Conservation (phyloP, 179 eudicot species). For the Silene noctiflora region DNA sequence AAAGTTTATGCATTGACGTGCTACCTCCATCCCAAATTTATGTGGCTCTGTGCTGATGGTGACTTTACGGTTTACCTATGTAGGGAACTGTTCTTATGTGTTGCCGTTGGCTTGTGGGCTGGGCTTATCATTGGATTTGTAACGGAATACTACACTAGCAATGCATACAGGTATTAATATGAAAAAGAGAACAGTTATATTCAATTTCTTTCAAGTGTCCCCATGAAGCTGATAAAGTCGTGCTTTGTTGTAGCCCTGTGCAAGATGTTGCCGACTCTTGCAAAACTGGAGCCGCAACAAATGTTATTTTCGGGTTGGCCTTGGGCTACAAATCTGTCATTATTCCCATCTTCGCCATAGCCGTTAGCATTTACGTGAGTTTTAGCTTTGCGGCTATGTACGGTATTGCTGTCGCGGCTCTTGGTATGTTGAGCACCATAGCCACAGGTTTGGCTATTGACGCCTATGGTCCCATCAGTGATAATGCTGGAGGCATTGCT, state of each 20-base stretch:
- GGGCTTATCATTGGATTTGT: slow-evolving; percentile 92
- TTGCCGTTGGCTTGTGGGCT: slow-evolving; percentile 93
- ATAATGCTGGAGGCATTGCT: slow-evolving; percentile 98
- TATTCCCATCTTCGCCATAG: slow-evolving; percentile 90
- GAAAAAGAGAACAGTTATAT: background rate
- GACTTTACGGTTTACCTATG: slow-evolving; percentile 22
- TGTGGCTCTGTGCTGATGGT: slow-evolving; percentile 6
- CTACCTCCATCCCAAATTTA: background rate
- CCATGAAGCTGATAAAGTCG: background rate
- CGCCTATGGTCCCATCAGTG: slow-evolving; percentile 97
- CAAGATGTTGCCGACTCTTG: slow-evolving; percentile 99
- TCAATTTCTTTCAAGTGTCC: background rate
- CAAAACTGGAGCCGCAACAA: slow-evolving; percentile 97
- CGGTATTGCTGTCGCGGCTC: slow-evolving; percentile 92
- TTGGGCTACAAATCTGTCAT: slow-evolving; percentile 94
- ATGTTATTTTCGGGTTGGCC: slow-evolving; percentile 89
- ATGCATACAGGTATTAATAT: slow-evolving; percentile 74
- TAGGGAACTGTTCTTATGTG: slow-evolving; percentile 91
- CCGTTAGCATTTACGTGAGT: slow-evolving; percentile 80
- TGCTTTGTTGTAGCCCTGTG: slow-evolving; percentile 62
- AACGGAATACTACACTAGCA: slow-evolving; percentile 91
- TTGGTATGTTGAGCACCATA: slow-evolving; percentile 93
- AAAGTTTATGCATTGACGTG: too few species aligned
- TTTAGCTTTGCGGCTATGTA: slow-evolving; percentile 95
- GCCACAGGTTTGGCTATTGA: slow-evolving; percentile 96